These are phyloP conservation scores for Penicillium egyptiacum DNA, from an alignment of 495 filamentous ascomycete genomes.

Conservation along the genomic window DNA sequence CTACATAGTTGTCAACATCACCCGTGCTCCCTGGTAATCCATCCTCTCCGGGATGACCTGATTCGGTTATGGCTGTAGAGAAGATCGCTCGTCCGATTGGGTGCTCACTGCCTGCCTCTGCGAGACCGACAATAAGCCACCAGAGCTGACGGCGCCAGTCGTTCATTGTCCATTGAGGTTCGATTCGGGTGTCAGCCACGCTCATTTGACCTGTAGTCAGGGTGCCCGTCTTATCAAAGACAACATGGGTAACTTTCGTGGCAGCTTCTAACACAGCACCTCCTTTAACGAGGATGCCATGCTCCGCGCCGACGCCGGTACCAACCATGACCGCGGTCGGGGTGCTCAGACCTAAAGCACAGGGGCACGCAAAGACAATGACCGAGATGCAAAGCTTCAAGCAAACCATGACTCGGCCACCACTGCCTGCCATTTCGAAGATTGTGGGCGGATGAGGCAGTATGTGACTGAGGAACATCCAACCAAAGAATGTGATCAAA, in stretches of 20 bases:
- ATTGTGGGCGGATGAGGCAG: constrained; percentile 82
- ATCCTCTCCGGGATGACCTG: constrained; percentile 69
- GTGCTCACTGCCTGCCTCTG: constrained; percentile 93
- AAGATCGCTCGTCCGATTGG: constrained; percentile 87
- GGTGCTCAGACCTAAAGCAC: constrained; percentile 88
- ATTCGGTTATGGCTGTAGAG: constrained; percentile 65
- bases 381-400: constrained; percentile 97
- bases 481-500: constrained; percentile 78
- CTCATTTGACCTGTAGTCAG: constrained; percentile 94
- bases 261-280: constrained; percentile 90
- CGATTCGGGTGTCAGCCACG: constrained; percentile 68
- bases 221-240: constrained; percentile 99
- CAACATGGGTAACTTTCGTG: constrained; percentile 86
- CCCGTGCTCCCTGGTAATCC: constrained; percentile 78
- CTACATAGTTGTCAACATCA: constrained; percentile 80
- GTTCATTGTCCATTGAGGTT: constrained; percentile 65
- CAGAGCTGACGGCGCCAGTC: constrained; percentile 73
- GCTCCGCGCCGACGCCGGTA: constrained; percentile 92
- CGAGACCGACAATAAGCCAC: constrained; percentile 92
- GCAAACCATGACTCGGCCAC: constrained; percentile 93
- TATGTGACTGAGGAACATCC: constrained; percentile 93
- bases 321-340: constrained; percentile 99
- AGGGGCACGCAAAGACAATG: constrained; percentile 97
- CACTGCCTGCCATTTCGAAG: constrained; percentile 75
- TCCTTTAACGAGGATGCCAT: constrained; percentile 95